Evolutionary conservation across 257 asterid species (phyloP), one percentile per base, ranked within the genome.

Genomic region (Jacaranda mimosifolia): DNA sequence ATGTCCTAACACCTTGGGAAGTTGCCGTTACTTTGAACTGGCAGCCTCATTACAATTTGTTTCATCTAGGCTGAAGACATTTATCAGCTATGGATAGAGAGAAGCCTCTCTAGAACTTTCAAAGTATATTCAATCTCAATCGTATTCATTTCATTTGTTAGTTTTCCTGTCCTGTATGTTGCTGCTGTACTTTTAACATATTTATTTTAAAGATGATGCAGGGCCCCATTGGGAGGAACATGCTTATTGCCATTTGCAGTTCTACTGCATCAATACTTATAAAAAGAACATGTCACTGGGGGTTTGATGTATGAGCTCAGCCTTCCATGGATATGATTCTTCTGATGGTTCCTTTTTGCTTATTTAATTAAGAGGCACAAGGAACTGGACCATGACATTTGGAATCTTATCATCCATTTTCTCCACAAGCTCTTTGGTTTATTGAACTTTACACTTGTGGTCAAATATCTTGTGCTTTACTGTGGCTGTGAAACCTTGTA

Each of bases 351-450:
- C 51, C 51, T 45, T 45, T 45, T 52, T 52, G 21, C 21, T 15
- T 52, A 52, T 52, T 21, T n/a, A 52, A 52, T 13, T 15, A 52
- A 15, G 21, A 52, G 58, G 21, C 21, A 5, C 3, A 52, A 15
- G 21, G 15, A n/a, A 15, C 3, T 3, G 21, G 21, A 52, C 5
- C 9, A 52, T 52, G 58, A 52, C 55, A 3, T n/a, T 56, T n/a
- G 35, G 36, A 56, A 56, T 18, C 63, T 56, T 12, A 56, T 59
- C 65, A 59, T 52, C 32, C 74, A 69, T 32, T 69, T 69, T 52
- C 18, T 39, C 12, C 63, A 7, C 11, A 51, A 10, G 9, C 21
- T 70, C 36, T 35, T 35, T 1, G 45, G 46, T 0, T 69, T 14
- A 32, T 6, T 35, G 58, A 39, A 69, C 48, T 51, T 69, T 26